Evolutionary conservation across 2,329 filamentous ascomycete genomes (phyloP), one percentile per base, ranked within the genome.

Genomic region (Sarocladiaceae sp.): DNA sequence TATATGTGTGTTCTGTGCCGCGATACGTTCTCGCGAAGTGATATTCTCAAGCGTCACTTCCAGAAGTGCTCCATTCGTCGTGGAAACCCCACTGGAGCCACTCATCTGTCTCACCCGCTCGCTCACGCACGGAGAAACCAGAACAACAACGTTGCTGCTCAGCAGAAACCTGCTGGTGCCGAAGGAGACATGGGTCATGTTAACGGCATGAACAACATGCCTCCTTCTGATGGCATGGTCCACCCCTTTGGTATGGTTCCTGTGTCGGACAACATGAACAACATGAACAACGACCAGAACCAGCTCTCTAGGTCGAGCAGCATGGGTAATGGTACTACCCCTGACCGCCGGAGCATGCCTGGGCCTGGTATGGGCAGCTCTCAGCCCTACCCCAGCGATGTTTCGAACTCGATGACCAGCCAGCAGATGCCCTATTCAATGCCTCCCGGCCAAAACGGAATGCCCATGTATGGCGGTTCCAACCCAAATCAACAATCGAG

Each of bases 1-100:
- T 99, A 99, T 76, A 95, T 95, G 84, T 99, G 94, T 74, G 90
- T 96, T 59, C 79, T 99, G 50, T 99, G 94, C 78, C 91, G 94
- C 70, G 94, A 97, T 71, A 97, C 92, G 29, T 99, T 99, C 73
- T 96, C 90, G 47, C 87, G 94, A 69, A 96, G 91, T 78, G 94
- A 99, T 67, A 97, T 99, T 59, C 76, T 99, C 64, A 99, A 99
- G 79, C 90, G 94, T 59, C 94, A 99, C 74, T 99, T 97, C 74
- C 92, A 97, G 71, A 99, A 99, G 77, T 99, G 94, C 75, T 97
- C 94, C 35, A 90, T 97, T 59, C 86, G 94, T 63, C 87, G 94
- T 66, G 94, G 94, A 54, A 97, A 97, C 72, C 93, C 94, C 52
- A 96, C 91, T 15, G 92, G 92, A 61, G 90, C 90, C 57, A 96